Evolutionary conservation across 768 basidiomycete species (phyloP).

Genomic region (Tephrocybe sp.): DNA sequence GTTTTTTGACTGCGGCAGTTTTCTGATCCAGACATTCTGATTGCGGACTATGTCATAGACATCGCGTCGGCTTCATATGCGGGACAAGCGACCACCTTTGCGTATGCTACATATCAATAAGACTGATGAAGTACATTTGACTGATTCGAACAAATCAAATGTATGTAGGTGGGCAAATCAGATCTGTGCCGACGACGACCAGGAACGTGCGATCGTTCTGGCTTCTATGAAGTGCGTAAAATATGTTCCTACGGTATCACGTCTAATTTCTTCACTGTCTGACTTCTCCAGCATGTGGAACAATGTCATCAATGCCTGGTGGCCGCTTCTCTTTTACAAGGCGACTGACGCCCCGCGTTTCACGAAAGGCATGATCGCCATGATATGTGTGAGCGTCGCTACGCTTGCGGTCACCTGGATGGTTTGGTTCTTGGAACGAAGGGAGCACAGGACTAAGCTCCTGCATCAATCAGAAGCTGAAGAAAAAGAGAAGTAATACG

Average conservation of each 20-base stretch:
- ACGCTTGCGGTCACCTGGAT: constrained; percentile 53
- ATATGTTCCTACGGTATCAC: neutral
- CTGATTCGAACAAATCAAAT: neutral
- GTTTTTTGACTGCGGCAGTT: constrained; percentile 16
- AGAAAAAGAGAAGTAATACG: neutral
- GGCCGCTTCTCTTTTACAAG: constrained; percentile 70
- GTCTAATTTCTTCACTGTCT: neutral
- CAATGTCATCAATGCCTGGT: constrained; percentile 68
- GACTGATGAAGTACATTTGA: constrained; percentile 3
- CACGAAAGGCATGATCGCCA: constrained; percentile 65
- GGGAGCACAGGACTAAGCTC: constrained; percentile 22
- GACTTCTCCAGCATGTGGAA: constrained; percentile 55
- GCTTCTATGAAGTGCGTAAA: constrained; percentile 68
- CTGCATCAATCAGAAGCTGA: constrained; percentile 1
- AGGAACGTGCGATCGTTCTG: constrained; percentile 66
- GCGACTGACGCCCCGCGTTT: constrained; percentile 70
- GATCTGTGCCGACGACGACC: constrained; percentile 66
- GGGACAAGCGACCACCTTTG: constrained; percentile 76
- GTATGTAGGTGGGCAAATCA: constrained; percentile 74
- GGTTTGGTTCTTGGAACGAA: constrained; percentile 53
- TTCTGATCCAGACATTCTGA: constrained; percentile 1
- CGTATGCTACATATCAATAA: constrained; percentile 35
- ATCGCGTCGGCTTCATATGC: constrained; percentile 66
- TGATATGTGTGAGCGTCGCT: constrained; percentile 57
- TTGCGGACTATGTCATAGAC: constrained; percentile 28